Percentiles rank a stretch among this genome's conserved stretches.
Conservation (phyloP, 805 yeast species). For the Yamadazyma insecticola region DNA sequence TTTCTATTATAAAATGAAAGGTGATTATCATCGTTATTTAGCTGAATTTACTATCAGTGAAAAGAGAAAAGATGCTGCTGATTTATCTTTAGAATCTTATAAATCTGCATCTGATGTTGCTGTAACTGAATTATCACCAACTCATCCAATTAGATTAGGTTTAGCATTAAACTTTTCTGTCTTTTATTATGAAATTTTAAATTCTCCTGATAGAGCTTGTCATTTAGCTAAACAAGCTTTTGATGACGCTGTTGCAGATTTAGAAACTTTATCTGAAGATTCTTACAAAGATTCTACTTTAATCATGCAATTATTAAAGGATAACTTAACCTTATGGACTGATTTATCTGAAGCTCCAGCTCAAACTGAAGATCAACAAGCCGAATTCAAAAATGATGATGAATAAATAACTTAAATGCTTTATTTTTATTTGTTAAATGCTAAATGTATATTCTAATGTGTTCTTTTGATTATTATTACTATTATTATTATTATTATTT, state of each 20-base stretch:
- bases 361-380: constrained; percentile 29
- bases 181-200: constrained; percentile 95
- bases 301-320: constrained; percentile 98
- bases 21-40: constrained; percentile 98
- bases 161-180: constrained; percentile 97
- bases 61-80: constrained; percentile 89
- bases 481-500: too few species aligned
- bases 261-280: constrained; percentile 96
- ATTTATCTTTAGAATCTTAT: constrained; percentile 89
- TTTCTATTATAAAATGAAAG: constrained; percentile 98
- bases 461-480: too few species aligned
- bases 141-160: constrained; percentile 98
- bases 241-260: constrained; percentile 98
- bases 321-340: constrained; percentile 97
- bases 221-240: constrained; percentile 98
- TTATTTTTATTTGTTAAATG: too few species aligned
- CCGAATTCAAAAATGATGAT: constrained; percentile 13
- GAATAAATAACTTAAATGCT: constrained; percentile 6
- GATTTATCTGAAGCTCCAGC: constrained; percentile 80
- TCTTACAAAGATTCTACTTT: constrained; percentile 97
- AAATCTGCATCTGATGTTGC: constrained; percentile 96
- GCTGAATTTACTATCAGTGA: constrained; percentile 94
- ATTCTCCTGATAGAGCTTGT: constrained; percentile 98
- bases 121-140: constrained; percentile 93
- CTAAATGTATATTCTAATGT: too few species aligned